A percentile compares a stretch with the other conserved stretches of the same genome.
phyloP scores from a whole-genome alignment of 2,329 filamentous ascomycete genomes.

The Colletotrichum navitas region DNA sequence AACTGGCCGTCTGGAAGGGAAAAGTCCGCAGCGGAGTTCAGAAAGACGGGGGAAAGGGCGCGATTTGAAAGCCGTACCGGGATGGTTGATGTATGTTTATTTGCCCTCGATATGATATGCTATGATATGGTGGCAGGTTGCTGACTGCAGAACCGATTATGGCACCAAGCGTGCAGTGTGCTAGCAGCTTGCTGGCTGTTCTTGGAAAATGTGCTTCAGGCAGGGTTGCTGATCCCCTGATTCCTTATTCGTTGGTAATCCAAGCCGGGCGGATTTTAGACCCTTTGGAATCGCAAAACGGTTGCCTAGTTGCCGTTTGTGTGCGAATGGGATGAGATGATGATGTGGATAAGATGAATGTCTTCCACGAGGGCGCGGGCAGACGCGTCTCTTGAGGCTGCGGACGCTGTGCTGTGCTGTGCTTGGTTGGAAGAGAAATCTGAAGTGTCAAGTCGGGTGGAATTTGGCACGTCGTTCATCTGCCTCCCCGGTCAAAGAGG shows the following conservation, averaged over 20 bases:
- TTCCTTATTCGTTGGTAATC: constrained; percentile 19
- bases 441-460: neutral
- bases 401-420: constrained; percentile 4
- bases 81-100: constrained; percentile 11
- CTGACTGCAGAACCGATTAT: constrained; percentile 37
- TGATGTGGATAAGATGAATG: neutral
- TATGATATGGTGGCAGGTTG: constrained; percentile 33
- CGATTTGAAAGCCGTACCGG: constrained; percentile 29
- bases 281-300: constrained; percentile 24
- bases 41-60: constrained; percentile 20
- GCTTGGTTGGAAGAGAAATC: constrained; percentile 1
- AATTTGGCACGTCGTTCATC: constrained; percentile 15
- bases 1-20: constrained; percentile 28
- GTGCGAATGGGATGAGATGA: constrained; percentile 15
- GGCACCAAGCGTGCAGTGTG: constrained; percentile 3
- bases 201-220: neutral
- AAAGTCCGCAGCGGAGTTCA: constrained; percentile 41
- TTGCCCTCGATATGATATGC: constrained; percentile 15
- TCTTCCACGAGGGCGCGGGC: neutral
- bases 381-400: neutral
- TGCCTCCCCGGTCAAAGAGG: constrained; percentile 24
- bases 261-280: constrained; percentile 7
- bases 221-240: constrained; percentile 6
- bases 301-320: neutral
- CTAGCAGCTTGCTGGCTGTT: neutral